A percentile compares a stretch with the other conserved stretches of the same genome.
Evolutionary conservation across 2,329 filamentous ascomycete species (phyloP).

Genomic region (Colletotrichum navitas): DNA sequence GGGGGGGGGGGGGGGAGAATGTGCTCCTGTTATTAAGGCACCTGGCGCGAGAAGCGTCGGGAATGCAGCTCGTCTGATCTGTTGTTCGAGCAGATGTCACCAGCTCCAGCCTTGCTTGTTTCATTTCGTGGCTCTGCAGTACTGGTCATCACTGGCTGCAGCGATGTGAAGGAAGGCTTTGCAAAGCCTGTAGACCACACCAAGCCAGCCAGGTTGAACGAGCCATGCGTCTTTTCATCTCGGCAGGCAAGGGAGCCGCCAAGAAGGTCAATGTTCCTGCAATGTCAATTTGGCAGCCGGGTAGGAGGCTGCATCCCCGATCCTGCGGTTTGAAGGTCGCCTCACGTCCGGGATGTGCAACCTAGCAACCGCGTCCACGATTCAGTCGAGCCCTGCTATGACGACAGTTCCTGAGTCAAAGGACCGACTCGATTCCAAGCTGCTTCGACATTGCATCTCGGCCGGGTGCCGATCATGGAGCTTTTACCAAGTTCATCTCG

Average conservation of each 20-base stretch:
- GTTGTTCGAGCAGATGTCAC: slow-evolving; percentile 19
- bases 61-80: slow-evolving; percentile 38
- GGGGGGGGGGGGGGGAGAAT: not conserved
- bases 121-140: slow-evolving; percentile 26
- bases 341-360: slow-evolving; percentile 37
- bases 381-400: slow-evolving; percentile 31
- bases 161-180: slow-evolving; percentile 1
- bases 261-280: slow-evolving; percentile 27
- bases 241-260: slow-evolving; percentile 39
- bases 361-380: slow-evolving; percentile 28
- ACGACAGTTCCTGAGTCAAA: slow-evolving; percentile 32
- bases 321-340: slow-evolving; percentile 37
- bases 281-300: slow-evolving; percentile 19
- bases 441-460: slow-evolving; percentile 34
- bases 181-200: not conserved
- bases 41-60: slow-evolving; percentile 39
- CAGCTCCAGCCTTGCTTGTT: slow-evolving; percentile 41
- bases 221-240: slow-evolving; percentile 26
- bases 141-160: not conserved
- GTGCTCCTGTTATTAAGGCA: slow-evolving; percentile 24
- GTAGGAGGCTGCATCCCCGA: slow-evolving; percentile 20
- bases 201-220: slow-evolving; percentile 15
- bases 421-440: slow-evolving; percentile 31
- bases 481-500: slow-evolving; percentile 38
- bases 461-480: slow-evolving; percentile 40